Conservation (phyloP, 2,329 filamentous ascomycete species). For the Pyricularia sp. region DNA sequence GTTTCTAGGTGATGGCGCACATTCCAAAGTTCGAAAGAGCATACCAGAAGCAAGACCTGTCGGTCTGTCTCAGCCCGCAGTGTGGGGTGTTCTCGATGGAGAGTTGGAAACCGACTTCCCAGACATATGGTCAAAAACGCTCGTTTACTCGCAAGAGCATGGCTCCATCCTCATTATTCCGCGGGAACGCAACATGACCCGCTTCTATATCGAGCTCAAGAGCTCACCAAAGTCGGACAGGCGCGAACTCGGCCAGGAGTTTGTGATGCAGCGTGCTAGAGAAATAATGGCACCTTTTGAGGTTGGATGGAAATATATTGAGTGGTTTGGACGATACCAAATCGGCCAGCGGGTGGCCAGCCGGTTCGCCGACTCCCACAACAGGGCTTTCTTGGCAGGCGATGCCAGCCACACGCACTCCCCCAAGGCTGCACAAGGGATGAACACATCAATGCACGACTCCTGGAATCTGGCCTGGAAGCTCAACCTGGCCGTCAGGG, state of each 20-base stretch:
- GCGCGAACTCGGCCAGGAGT: conserved; percentile 39
- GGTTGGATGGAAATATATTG: conserved; percentile 47
- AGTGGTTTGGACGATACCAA: conserved; percentile 67
- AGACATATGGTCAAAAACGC: conserved; percentile 66
- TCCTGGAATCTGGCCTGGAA: conserved; percentile 57
- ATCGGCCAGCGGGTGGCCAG: conserved; percentile 64
- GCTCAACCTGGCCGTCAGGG: conserved; percentile 43
- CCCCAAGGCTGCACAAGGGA: conserved; percentile 57
- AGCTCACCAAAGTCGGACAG: conserved; percentile 28
- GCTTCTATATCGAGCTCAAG: conserved; percentile 51
- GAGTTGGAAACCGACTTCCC: conserved; percentile 64
- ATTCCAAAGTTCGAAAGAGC: conserved; percentile 58
- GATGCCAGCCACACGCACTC: conserved; percentile 60
- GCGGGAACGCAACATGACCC: conserved; percentile 62
- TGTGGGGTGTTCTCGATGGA: conserved; percentile 66
- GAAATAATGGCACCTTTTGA: conserved; percentile 50
- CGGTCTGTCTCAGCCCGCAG: conserved; percentile 40
- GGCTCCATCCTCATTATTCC: conserved; percentile 68
- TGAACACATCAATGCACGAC: conserved; percentile 53
- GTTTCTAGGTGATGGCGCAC: conserved; percentile 54
- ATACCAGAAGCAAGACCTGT: conserved; percentile 50
- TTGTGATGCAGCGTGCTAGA: conserved; percentile 44
- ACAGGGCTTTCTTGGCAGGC: conserved; percentile 51
- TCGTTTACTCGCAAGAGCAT: conserved; percentile 56
- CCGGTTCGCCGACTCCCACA: conserved; percentile 53